Conservation (phyloP, 129 eudicot genomes). For the Centella asiatica region DNA sequence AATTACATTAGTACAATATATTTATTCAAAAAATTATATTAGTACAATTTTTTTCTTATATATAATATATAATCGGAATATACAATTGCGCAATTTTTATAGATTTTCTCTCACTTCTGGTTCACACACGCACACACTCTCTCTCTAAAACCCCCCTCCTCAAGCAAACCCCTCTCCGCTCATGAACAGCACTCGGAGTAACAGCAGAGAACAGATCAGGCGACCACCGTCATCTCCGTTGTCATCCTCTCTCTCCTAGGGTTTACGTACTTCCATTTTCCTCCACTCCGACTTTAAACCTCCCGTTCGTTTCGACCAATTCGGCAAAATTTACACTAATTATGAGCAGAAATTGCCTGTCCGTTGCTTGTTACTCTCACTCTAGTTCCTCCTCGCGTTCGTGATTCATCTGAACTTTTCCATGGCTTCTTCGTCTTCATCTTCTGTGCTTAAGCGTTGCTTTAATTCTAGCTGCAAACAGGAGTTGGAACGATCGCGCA, state of each 20-base stretch:
- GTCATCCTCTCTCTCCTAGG: neutral
- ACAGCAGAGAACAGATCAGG: neutral
- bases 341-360: neutral
- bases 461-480: constrained; percentile 61
- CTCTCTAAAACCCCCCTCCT: no score
- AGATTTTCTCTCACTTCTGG: no score
- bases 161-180: neutral
- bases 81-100: no score
- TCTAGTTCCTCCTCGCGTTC: constrained; percentile 11
- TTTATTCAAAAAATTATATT: no score
- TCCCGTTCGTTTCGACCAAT: neutral
- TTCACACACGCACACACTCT: no score
- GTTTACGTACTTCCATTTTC: neutral
- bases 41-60: no score
- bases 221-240: no score
- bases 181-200: neutral
- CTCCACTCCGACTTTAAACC: neutral
- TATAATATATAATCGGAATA: no score
- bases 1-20: no score
- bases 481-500: constrained; percentile 29
- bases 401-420: neutral
- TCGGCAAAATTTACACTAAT: neutral
- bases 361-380: neutral
- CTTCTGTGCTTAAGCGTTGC: constrained; percentile 33
- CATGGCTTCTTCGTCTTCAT: constrained; percentile 30